Conservation (phyloP, 306 rosid species). For the Casuarina glauca region DNA sequence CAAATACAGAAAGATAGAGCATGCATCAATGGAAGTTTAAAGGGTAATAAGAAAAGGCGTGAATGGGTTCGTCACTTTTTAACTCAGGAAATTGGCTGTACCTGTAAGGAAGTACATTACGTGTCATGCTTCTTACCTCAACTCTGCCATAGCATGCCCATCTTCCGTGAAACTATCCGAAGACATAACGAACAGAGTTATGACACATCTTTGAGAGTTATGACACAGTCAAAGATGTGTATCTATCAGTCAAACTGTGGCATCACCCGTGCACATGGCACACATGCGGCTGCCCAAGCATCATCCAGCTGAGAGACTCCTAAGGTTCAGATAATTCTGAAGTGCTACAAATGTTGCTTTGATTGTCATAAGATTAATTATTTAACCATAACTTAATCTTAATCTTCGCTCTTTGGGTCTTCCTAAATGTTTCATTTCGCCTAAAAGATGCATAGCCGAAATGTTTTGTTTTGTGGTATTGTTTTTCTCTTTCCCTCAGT, state of each 20-base stretch:
- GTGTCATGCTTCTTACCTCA: conserved; percentile 25
- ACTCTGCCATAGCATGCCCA: conserved; percentile 9
- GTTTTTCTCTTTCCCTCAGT: neutral
- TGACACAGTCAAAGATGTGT: conserved; percentile 27
- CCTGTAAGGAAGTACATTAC: conserved; percentile 23
- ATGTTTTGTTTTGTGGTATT: neutral
- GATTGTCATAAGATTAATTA: too few species aligned
- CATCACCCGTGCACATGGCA: conserved; percentile 40
- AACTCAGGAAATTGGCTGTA: conserved; percentile 47
- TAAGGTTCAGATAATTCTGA: too few species aligned
- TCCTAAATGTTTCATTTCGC: neutral
- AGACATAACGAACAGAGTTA: neutral
- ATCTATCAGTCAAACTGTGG: conserved; percentile 29
- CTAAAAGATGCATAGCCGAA: neutral
- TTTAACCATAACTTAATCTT: too few species aligned
- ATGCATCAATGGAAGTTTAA: conserved; percentile 18
- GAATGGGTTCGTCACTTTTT: conserved; percentile 44
- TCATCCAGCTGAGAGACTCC: neutral
- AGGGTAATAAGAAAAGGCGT: conserved; percentile 22
- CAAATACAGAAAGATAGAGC: conserved; percentile 2
- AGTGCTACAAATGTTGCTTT: too few species aligned
- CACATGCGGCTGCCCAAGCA: conserved; percentile 27
- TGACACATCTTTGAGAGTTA: neutral
- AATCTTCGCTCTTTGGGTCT: too few species aligned
- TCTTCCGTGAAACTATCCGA: conserved; percentile 10